phyloP scores from a whole-genome alignment of 75 land plant genomes.

The Pinus albicaulis region DNA sequence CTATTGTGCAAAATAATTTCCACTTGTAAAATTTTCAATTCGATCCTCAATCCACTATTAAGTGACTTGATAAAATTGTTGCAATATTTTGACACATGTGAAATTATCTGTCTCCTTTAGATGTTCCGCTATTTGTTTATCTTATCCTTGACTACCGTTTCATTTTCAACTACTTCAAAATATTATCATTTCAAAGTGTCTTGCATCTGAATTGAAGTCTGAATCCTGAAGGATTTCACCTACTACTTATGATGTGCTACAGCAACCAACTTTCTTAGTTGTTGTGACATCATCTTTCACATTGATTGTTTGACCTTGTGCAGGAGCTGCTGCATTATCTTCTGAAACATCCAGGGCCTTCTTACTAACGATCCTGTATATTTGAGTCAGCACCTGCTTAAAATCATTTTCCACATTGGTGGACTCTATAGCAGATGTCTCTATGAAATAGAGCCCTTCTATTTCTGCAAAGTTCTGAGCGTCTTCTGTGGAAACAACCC shows the following conservation, averaged over 20 bases:
- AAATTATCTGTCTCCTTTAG: no score
- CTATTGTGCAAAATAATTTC: no score
- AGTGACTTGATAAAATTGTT: no score
- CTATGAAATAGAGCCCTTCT: constrained; percentile 44
- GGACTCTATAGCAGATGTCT: constrained; percentile 44
- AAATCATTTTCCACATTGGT: constrained; percentile 48
- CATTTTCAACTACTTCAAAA: no score
- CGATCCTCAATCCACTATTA: no score
- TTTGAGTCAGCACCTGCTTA: constrained; percentile 47
- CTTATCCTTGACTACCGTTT: no score
- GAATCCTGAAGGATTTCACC: not conserved
- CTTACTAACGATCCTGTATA: constrained; percentile 42
- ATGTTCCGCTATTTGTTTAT: no score
- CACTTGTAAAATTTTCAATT: no score
- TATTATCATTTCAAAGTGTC: no score
- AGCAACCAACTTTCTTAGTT: constrained; percentile 38
- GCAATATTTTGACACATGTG: no score
- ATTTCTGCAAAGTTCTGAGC: constrained; percentile 37
- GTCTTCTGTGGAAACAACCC: constrained; percentile 46
- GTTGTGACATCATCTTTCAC: constrained; percentile 36
- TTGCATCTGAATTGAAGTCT: not conserved
- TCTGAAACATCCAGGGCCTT: constrained; percentile 43
- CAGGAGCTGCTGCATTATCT: constrained; percentile 30
- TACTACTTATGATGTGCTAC: constrained; percentile 7
- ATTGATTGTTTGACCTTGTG: constrained; percentile 34